Evolutionary conservation across 176 grass and related monocot species (phyloP).

Genomic region (Pontederia paniculata): DNA sequence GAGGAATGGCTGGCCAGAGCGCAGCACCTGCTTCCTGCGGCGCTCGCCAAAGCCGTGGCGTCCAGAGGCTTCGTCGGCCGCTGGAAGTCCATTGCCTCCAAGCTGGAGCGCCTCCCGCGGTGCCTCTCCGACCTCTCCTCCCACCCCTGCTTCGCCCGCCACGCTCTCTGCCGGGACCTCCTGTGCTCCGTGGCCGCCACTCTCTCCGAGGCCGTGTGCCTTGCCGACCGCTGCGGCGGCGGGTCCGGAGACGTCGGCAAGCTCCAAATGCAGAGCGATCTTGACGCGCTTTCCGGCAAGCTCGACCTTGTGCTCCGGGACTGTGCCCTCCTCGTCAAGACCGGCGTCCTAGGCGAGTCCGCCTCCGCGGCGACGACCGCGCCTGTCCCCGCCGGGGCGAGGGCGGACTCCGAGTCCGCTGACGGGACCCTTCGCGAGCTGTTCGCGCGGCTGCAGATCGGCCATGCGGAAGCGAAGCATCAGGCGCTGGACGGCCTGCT

Average conservation of each 20-base stretch:
- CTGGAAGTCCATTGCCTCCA: constrained; percentile 7
- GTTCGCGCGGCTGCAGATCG: constrained; percentile 75
- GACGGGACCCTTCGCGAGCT: constrained; percentile 41
- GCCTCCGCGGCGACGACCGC: constrained; percentile 8
- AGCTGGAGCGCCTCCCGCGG: constrained; percentile 8
- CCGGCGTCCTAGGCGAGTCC: constrained; percentile 47
- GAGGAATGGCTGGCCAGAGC: neutral
- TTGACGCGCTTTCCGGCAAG: constrained; percentile 69
- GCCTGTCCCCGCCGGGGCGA: neutral
- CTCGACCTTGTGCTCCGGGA: constrained; percentile 76
- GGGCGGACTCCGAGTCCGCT: neutral
- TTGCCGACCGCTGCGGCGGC: neutral
- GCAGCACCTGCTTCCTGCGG: neutral
- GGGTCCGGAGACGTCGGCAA: neutral
- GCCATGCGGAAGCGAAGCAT: constrained; percentile 80
- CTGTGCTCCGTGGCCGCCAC: neutral
- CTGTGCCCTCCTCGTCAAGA: constrained; percentile 74
- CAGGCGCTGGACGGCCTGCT: constrained; percentile 54
- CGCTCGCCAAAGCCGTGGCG: neutral
- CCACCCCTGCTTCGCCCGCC: constrained; percentile 9
- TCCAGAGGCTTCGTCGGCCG: constrained; percentile 2
- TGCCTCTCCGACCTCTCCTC: constrained; percentile 8
- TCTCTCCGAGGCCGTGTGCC: neutral
- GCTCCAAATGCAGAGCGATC: constrained; percentile 42
- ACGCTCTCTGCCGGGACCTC: neutral